Evolutionary conservation across 495 filamentous ascomycete species (phyloP), one percentile per base, ranked within the genome.

Genomic region (Xylaria curta): DNA sequence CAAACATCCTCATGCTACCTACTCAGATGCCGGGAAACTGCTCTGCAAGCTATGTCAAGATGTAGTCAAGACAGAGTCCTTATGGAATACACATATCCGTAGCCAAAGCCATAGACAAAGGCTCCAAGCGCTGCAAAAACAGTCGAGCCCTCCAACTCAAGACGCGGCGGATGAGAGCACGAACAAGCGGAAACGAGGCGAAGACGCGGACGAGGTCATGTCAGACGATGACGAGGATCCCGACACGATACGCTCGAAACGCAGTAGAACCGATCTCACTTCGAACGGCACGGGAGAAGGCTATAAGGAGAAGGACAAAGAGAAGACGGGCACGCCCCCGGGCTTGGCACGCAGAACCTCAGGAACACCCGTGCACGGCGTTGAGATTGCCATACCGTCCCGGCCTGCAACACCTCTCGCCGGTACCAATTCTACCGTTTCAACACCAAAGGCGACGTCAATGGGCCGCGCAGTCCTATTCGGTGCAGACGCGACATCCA

Each of bases 1-100:
- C 72, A 86, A 88, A 10, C 90, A 92, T 69, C 89, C 89, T 0
- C 80, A 91, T 76, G 87, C 90, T 44, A 81, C 82, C 66, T 91
- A 91, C 75, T 87, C 90, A 0, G 82, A 87, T 71, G 82, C 85
- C 38, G 88, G 90, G 49, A 88, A 86, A 69, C 82, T 93, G 8
- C 76, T 87, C 66, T 91, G 90, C 80, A 80, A 82, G 61, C 76
- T 89, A 15, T 92, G 90, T 76, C 86, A 84, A 65, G 83, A 88
- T 49, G 80, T 82, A 26, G 73, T 92, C 69, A 91, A 91, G 75
- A 83, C 89, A 19, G 89, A 91, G 60, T 78, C 87, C 0, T 77
- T 89, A 40, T 92, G 90, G 90, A 84, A 90, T 31, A 78, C 74
- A 5, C 90, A 92, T 73, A 69, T 89, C 9, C 82, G 84, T 42